phyloP scores from a whole-genome alignment of 116 monocot genomes.

The Dioscorea cayenensis region DNA sequence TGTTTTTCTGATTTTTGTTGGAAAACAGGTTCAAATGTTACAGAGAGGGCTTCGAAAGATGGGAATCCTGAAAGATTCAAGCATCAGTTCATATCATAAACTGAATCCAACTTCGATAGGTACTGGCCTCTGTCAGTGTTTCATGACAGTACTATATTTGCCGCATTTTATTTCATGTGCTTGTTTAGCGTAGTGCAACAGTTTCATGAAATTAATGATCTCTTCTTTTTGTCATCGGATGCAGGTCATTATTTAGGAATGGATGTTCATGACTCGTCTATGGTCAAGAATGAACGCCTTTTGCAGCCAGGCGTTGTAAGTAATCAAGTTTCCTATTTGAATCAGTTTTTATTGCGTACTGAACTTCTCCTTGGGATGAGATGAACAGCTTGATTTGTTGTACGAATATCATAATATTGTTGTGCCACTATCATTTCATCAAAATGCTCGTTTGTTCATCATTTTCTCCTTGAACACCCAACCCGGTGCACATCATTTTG shows the following conservation, averaged over 20 bases:
- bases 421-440: no score
- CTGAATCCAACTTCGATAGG: conserved; percentile 97
- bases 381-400: no score
- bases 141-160: background rate
- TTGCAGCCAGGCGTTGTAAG: conserved; percentile 93
- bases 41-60: conserved; percentile 68
- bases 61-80: conserved; percentile 54
- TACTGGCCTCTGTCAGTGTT: conserved; percentile 9
- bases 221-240: conserved; percentile 1
- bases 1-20: background rate
- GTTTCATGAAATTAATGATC: background rate
- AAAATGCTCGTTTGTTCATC: no score
- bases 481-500: no score
- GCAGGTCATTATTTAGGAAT: conserved; percentile 96
- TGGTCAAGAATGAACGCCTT: conserved; percentile 31
- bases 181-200: no score
- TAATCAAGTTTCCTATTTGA: background rate
- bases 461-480: no score
- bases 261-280: conserved; percentile 87
- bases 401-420: no score
- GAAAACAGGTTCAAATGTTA: conserved; percentile 71
- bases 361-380: background rate
- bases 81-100: conserved; percentile 44
- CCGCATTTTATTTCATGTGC: background rate
- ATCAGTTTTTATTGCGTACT: background rate